Evolutionary conservation across 2,329 filamentous ascomycete species (phyloP), one percentile per base, ranked within the genome.

Genomic region (Xylaria arbuscula): DNA sequence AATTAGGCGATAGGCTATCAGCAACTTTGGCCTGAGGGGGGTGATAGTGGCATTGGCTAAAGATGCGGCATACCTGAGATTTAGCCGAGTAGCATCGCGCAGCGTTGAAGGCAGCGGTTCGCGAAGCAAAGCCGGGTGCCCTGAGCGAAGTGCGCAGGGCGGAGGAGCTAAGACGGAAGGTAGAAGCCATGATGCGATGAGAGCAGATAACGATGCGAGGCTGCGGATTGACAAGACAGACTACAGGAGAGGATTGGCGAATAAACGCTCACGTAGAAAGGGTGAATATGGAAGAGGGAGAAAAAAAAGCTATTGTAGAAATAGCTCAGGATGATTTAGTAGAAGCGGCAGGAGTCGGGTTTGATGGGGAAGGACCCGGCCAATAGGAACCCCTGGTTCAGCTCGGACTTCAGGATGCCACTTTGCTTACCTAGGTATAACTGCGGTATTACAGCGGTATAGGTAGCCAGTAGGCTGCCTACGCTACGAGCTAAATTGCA

Each of bases 81-180:
- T 98, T 98, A 75, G 93, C 91, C 72, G 75, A 97, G 86, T 98
- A 98, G 88, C 89, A 94, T 84, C 96, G 91, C 80, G 92, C 85
- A 80, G 92, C 91, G 85, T 91, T 93, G 87, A 94, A 94, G 80
- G 90, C 90, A 75, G 89, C 87, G 79, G 86, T 84, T 80, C 90
- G 89, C 80, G 89, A 87, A 81, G 87, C 87, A 79, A 93, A 87
- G 79, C 90, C 86, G 74, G 90, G 87, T 76, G 89, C 84, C 80
- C 87, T 84, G 79, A 93, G 83, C 69, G 92, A 90, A 79, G 93
- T 88, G 85, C 94, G 91, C 81, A 98, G 87, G 83, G 93, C 90
- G 82, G 92, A 88, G 79, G 92, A 90, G 85, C 91, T 90, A 80
- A 97, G 83, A 86, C 93, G 92, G 81, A 96, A 84, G 81, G 93